phyloP scores from a whole-genome alignment of 2,329 filamentous ascomycete species.

The Ilyonectria destructans region DNA sequence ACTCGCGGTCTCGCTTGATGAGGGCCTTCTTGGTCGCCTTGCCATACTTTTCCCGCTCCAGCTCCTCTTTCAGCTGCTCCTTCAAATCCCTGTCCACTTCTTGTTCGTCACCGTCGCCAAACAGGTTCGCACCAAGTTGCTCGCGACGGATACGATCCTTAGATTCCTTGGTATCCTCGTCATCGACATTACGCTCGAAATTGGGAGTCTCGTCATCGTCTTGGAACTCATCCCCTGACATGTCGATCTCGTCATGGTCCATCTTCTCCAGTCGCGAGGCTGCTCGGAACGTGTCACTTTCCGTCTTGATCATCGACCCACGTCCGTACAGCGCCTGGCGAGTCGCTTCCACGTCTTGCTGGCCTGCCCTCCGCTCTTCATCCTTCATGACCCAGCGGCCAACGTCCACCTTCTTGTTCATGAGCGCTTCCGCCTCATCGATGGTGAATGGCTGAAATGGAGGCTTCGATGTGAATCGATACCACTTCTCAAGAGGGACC shows the following conservation, averaged over 20 bases:
- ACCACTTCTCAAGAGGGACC: conserved; percentile 96
- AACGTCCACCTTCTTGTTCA: conserved; percentile 84
- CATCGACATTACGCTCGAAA: conserved; percentile 83
- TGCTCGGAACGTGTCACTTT: conserved; percentile 76
- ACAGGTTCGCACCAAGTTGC: conserved; percentile 90
- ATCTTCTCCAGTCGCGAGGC: conserved; percentile 76
- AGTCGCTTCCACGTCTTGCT: conserved; percentile 75
- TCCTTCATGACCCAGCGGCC: conserved; percentile 86
- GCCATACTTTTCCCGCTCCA: conserved; percentile 79
- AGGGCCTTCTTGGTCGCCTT: conserved; percentile 87
- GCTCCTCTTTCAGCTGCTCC: conserved; percentile 78
- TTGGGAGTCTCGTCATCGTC: conserved; percentile 88
- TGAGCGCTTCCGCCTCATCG: conserved; percentile 88
- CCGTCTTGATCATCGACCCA: conserved; percentile 76
- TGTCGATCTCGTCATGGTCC: conserved; percentile 80
- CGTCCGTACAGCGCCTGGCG: conserved; percentile 66
- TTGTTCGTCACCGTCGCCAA: conserved; percentile 78
- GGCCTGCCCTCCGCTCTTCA: conserved; percentile 70
- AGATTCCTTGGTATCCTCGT: conserved; percentile 84
- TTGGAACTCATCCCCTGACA: conserved; percentile 83
- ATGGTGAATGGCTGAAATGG: conserved; percentile 84
- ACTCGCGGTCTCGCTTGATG: conserved; percentile 88
- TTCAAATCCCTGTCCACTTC: conserved; percentile 83
- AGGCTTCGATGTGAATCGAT: conserved; percentile 87
- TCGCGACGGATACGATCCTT: conserved; percentile 83